These are phyloP conservation scores for Psilocybe cubensis DNA, from an alignment of 768 basidiomycete genomes.

Conservation along the genomic window DNA sequence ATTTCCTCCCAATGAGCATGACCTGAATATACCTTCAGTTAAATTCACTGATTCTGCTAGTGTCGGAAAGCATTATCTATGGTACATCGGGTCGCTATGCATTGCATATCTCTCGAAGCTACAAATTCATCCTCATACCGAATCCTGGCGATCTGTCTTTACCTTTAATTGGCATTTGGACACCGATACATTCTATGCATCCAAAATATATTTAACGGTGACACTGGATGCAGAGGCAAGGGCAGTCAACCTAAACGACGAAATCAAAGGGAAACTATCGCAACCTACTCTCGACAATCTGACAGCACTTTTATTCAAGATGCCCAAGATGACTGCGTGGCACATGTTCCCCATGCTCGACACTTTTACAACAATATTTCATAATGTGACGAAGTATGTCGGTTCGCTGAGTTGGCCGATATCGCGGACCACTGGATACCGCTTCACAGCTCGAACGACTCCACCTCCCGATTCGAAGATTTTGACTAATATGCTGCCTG, in stretches of 20 bases:
- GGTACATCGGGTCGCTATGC: not conserved
- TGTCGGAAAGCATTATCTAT: not conserved
- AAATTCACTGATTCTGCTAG: not conserved
- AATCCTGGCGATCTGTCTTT: not conserved
- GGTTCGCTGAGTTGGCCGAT: not conserved
- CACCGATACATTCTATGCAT: not conserved
- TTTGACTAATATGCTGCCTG: no score
- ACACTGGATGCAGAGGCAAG: not conserved
- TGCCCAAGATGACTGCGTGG: not conserved
- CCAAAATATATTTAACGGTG: not conserved
- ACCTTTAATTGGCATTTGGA: no score
- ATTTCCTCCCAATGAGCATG: not conserved
- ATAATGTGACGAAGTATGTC: not conserved
- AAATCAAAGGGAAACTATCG: not conserved
- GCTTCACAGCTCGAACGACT: not conserved
- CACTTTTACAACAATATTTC: not conserved
- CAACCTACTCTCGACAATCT: not conserved
- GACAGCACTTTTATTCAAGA: not conserved
- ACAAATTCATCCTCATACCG: not conserved
- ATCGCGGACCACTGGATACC: not conserved
- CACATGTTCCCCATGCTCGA: constrained; percentile 10
- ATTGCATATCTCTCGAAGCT: not conserved
- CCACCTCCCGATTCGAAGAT: not conserved
- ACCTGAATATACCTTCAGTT: not conserved
- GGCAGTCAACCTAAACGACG: not conserved